These are phyloP conservation scores for Kwoniella botswanensis DNA, from an alignment of 768 basidiomycete genomes.

Conservation along the genomic window DNA sequence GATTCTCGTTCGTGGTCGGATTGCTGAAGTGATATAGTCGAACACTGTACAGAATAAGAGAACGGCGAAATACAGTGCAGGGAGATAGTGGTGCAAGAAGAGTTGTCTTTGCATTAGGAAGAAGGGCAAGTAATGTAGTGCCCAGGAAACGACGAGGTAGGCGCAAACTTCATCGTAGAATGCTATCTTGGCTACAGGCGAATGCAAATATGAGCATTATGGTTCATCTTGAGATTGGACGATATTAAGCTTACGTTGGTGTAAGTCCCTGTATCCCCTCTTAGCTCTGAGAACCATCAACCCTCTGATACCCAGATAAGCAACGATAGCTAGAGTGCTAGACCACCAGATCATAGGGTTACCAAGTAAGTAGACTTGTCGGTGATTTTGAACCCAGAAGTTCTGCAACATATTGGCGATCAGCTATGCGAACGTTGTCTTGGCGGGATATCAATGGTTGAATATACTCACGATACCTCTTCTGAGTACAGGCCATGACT, in stretches of 20 bases:
- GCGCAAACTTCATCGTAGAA: conserved; percentile 90
- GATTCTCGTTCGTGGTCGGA: conserved; percentile 75
- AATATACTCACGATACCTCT: conserved; percentile 86
- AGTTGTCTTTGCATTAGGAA: conserved; percentile 96
- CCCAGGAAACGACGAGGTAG: conserved; percentile 91
- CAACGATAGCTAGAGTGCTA: conserved; percentile 71
- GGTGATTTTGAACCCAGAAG: conserved; percentile 97
- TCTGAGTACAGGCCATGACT: conserved; percentile 83
- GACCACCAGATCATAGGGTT: conserved; percentile 94
- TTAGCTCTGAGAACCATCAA: conserved; percentile 86
- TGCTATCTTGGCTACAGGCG: conserved; percentile 73
- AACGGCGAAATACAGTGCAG: conserved; percentile 69
- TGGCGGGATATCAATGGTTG: no score
- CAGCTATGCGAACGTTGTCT: background rate
- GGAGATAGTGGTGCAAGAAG: conserved; percentile 98
- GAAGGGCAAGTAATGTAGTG: conserved; percentile 93
- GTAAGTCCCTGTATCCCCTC: conserved; percentile 88
- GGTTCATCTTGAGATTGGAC: background rate
- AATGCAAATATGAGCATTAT: background rate
- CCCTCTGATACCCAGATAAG: conserved; percentile 73
- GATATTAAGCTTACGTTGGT: conserved; percentile 67
- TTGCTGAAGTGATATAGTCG: conserved; percentile 78
- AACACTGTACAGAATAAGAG: conserved; percentile 77
- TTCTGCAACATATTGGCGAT: conserved; percentile 64
- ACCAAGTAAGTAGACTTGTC: conserved; percentile 92